Evolutionary conservation across 768 basidiomycete species (phyloP).

Genomic region (Ramaria rubella): DNA sequence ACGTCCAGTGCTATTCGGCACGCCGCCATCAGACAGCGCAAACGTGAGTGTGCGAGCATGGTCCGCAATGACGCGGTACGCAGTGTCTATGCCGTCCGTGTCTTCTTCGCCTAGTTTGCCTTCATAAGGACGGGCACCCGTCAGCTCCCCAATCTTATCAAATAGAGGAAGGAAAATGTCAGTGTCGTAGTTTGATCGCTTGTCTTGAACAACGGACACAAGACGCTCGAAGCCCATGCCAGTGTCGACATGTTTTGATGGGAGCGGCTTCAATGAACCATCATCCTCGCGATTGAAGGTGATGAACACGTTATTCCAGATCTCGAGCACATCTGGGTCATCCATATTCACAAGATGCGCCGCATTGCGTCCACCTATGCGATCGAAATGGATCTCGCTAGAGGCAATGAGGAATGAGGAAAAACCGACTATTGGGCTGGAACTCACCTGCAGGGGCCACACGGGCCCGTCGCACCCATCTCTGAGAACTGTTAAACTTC

Average conservation of each 20-base stretch:
- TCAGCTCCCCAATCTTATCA: constrained; percentile 76
- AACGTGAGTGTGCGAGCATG: constrained; percentile 94
- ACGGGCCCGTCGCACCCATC: constrained; percentile 98
- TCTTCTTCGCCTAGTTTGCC: constrained; percentile 97
- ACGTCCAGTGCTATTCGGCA: constrained; percentile 92
- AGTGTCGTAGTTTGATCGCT: constrained; percentile 94
- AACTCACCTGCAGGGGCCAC: constrained; percentile 85
- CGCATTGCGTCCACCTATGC: constrained; percentile 96
- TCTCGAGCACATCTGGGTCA: constrained; percentile 94
- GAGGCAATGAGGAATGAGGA: neutral
- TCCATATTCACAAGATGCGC: constrained; percentile 90
- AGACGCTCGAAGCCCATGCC: constrained; percentile 99
- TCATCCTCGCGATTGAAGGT: constrained; percentile 96
- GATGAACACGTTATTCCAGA: constrained; percentile 99
- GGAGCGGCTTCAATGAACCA: constrained; percentile 70
- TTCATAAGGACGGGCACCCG: constrained; percentile 78
- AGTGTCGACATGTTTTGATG: constrained; percentile 94
- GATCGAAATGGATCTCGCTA: constrained; percentile 95
- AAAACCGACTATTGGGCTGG: neutral
- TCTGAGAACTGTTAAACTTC: constrained; percentile 42
- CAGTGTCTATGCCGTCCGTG: constrained; percentile 90
- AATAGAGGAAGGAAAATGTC: constrained; percentile 93
- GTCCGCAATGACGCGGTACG: constrained; percentile 95
- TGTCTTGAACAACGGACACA: constrained; percentile 89
- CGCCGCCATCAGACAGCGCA: constrained; percentile 92